Base-by-base conservation (phyloP, 305 asterid species). In the Fraxinus xanthoxyloides region DNA sequence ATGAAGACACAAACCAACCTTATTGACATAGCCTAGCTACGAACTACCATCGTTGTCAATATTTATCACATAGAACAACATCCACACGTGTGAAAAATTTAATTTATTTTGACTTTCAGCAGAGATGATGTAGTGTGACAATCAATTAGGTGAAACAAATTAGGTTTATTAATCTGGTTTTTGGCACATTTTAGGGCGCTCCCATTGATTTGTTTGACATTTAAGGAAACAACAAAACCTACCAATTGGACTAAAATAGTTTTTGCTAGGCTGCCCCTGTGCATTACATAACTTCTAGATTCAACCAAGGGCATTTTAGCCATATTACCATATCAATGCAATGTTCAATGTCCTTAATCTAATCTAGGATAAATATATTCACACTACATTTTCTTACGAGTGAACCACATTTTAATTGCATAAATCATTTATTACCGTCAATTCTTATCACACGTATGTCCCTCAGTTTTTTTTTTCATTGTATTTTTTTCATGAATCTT, bases 141-240 rank as follows among this genome's bases (percentile, higher is more conserved):
- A 15, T 67, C 67, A 36, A 24, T 72, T 80, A n/a, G 67, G 82
- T 26, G 38, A 72, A 76, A 23, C 9, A 76, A 24, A 9, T 67
- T 26, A 67, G 74, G 35, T 12, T 0, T 67, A 4, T 30, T 4
- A 77, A 77, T 23, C 0, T 15, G 69, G 79, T 72, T 63, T 63
- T 75, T 30, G 77, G 69, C 28, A 30, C 63, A 31, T 48, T 79
- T 79, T 85, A 61, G 74, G 36, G 83, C 80, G 85, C 63, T 77
- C 77, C 74, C 36, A 80, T 80, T 83, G 77, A 77, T 81, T 21
- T 87, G 86, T 78, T 88, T 84, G 89, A 92, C 91, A 48, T 86
- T 83, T 79, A 51, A 63, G 90, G 92, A 89, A 82, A 87, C 90
- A 82, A 82, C 23, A 76, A 67, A 82, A 87, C 85, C 90, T 77